These are phyloP conservation scores for Aspergillus chevalieri DNA, from an alignment of 2,329 filamentous ascomycete genomes.

Conservation along the genomic window DNA sequence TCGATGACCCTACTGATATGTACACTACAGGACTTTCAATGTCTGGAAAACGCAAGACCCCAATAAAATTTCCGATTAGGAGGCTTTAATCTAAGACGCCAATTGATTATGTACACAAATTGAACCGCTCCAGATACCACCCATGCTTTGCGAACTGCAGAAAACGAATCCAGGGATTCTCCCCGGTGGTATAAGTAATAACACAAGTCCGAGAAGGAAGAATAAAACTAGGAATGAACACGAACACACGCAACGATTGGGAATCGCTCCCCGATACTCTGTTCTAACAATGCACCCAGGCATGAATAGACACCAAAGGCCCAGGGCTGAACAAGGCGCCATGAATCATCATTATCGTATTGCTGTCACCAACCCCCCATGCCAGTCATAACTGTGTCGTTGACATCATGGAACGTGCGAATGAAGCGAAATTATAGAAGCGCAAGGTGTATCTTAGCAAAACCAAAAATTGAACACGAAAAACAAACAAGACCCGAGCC, in stretches of 20 bases:
- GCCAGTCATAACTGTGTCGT: conserved; percentile 10
- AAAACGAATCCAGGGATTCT: conserved; percentile 17
- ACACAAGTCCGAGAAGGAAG: conserved; percentile 23
- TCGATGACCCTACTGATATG: no score
- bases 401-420: conserved; percentile 8
- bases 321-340: conserved; percentile 8
- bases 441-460: background rate
- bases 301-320: conserved; percentile 7
- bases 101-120: conserved; percentile 16
- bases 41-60: background rate
- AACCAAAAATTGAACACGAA: conserved; percentile 4
- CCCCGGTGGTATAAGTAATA: conserved; percentile 30
- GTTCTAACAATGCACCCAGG: conserved; percentile 16
- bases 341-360: conserved; percentile 17
- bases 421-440: conserved; percentile 5
- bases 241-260: conserved; percentile 16
- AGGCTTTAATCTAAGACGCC: background rate
- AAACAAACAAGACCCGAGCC: conserved; percentile 6
- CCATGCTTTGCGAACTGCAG: conserved; percentile 6
- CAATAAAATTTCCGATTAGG: background rate
- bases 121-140: conserved; percentile 5
- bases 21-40: no score
- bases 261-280: conserved; percentile 7
- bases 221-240: conserved; percentile 8
- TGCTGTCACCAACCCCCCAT: conserved; percentile 8